Base-by-base conservation (phyloP, 179 eudicot species). In the Sideroxylon spinosum region DNA sequence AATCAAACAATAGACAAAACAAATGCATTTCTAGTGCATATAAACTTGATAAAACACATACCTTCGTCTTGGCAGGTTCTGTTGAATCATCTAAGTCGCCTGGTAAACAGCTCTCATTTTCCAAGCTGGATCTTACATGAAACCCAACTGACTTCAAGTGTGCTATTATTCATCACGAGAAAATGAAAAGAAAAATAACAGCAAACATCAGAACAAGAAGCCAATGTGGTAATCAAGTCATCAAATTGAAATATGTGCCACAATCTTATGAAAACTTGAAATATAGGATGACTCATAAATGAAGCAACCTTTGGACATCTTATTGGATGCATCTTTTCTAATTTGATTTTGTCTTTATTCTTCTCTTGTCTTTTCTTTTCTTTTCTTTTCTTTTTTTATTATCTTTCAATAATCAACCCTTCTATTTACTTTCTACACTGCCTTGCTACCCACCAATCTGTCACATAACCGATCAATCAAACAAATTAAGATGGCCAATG, bases 91-190 rank as follows among this genome's bases (percentile, higher is more conserved):
- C 84, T 3, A 90, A 67, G 69, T 78, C 62, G 53, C 37, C 80
- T 13, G 83, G 28, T 76, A 77, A 73, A 55, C 67, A 78, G 81
- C 75, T 78, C 48, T 73, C 82, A 26, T 83, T 76, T 73, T 86
- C 88, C 79, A 78, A 81, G 83, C 86, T 81, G 53, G 87, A 91
- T 63, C 84, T 89, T 66, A 85, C 85, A 46, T 83, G 81, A 77
- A 78, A 75, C 52, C 84, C 56, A 46, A 72, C 68, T 49, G 78
- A 82, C 67, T 80, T 87, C 20, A 72, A 80, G 57, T 81, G 63
- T 37, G 74, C 88, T 84, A 78, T 44, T 28, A 73, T 70, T 77
- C 74, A 46, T 76, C 50, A 52, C 7, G 11, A 53, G 56, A 29
- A 52, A 76, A 32, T 1, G 26, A 48, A 23, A 19, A 68, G 8